These are phyloP conservation scores for Graphiopsis chlorocephala DNA, from an alignment of 2,329 filamentous ascomycete genomes.

Conservation along the genomic window DNA sequence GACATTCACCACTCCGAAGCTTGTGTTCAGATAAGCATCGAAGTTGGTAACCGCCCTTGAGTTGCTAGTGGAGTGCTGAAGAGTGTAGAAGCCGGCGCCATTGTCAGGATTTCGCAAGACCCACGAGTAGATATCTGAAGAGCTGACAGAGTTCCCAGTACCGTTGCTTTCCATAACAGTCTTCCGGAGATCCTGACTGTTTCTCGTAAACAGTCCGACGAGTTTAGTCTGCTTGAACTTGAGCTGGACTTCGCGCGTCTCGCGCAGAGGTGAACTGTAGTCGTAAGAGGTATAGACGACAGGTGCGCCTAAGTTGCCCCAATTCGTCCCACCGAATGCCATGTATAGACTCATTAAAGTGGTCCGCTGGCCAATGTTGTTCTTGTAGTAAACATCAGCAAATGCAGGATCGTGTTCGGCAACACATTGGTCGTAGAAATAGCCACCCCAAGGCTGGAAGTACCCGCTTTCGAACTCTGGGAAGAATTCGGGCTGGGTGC, in stretches of 20 bases:
- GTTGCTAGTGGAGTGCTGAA: conserved; percentile 54
- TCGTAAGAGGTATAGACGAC: conserved; percentile 57
- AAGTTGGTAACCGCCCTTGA: conserved; percentile 47
- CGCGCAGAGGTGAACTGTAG: conserved; percentile 50
- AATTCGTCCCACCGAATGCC: conserved; percentile 62
- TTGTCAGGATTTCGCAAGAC: conserved; percentile 61
- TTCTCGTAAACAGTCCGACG: conserved; percentile 58
- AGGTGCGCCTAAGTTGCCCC: conserved; percentile 65
- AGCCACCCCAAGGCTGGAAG: conserved; percentile 72
- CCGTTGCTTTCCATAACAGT: conserved; percentile 52
- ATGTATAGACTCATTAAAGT: conserved; percentile 73
- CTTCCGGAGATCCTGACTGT: conserved; percentile 56
- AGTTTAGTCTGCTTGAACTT: conserved; percentile 66
- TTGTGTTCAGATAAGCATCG: neutral
- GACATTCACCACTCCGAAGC: conserved; percentile 47
- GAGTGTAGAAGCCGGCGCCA: conserved; percentile 58
- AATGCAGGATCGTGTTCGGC: conserved; percentile 68
- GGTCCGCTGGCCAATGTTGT: conserved; percentile 28
- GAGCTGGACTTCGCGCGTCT: conserved; percentile 56
- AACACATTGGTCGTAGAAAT: conserved; percentile 65
- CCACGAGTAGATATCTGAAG: conserved; percentile 50
- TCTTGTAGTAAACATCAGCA: conserved; percentile 73
- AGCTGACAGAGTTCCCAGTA: conserved; percentile 47
- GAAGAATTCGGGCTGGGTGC: conserved; percentile 53
- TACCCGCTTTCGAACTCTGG: conserved; percentile 52